These are phyloP conservation scores for Paecilomyces dactylethromorphus DNA, from an alignment of 2,329 filamentous ascomycete species.

Conservation along the genomic window DNA sequence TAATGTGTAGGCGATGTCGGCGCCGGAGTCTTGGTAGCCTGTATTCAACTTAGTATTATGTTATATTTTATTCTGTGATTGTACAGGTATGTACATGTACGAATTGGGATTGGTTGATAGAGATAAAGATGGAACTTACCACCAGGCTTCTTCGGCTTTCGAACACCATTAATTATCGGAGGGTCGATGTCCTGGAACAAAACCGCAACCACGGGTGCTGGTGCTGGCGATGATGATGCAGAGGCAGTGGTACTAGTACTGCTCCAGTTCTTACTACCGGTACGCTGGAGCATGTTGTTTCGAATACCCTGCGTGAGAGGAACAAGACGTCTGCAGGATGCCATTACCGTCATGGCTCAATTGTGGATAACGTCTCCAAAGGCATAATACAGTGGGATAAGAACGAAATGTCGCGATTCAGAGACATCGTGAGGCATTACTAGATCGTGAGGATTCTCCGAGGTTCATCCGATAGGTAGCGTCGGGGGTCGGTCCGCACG, in stretches of 20 bases:
- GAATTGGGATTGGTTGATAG: no score
- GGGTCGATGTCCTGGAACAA: conserved; percentile 44
- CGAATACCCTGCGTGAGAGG: not conserved
- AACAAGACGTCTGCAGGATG: not conserved
- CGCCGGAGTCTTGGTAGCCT: conserved; percentile 46
- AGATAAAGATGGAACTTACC: conserved; percentile 18
- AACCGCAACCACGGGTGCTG: conserved; percentile 30
- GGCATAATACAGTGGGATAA: not conserved
- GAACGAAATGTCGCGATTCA: not conserved
- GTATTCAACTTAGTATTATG: not conserved
- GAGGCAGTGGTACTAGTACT: not conserved
- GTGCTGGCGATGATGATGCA: not conserved
- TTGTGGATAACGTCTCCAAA: not conserved
- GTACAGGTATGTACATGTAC: not conserved
- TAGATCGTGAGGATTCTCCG: not conserved
- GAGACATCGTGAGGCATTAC: not conserved
- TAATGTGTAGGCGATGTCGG: conserved; percentile 43
- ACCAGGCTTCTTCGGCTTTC: conserved; percentile 46
- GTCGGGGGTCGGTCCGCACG: not conserved
- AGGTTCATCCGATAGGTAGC: not conserved
- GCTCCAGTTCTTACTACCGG: not conserved
- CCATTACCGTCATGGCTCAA: not conserved
- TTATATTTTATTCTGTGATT: not conserved
- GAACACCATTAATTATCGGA: conserved; percentile 41
- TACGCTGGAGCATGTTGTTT: not conserved